Conservation (phyloP, 2,329 filamentous ascomycete species). For the Aspergillus tamarii region DNA sequence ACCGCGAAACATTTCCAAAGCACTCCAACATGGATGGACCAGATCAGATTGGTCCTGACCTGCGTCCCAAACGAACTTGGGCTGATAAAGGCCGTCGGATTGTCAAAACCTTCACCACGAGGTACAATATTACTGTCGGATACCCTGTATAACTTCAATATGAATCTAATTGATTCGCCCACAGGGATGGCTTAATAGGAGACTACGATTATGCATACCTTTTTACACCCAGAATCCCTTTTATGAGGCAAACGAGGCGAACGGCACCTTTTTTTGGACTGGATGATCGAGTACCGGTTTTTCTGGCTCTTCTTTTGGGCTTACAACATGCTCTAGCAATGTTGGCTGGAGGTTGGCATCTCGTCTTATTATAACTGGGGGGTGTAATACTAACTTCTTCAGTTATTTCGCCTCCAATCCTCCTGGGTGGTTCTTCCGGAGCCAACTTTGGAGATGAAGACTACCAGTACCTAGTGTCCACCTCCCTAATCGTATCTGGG, state of each 20-base stretch:
- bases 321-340: slow-evolving; percentile 72
- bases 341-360: slow-evolving; percentile 53
- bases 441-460: slow-evolving; percentile 60
- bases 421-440: slow-evolving; percentile 58
- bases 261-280: slow-evolving; percentile 72
- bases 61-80: slow-evolving; percentile 40
- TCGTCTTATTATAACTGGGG: not conserved
- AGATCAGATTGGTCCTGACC: slow-evolving; percentile 49
- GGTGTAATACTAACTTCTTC: slow-evolving; percentile 21
- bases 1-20: not conserved
- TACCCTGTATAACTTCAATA: not conserved
- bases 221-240: slow-evolving; percentile 80
- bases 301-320: slow-evolving; percentile 68
- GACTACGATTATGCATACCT: slow-evolving; percentile 89
- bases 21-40: slow-evolving; percentile 38
- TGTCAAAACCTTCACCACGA: slow-evolving; percentile 46
- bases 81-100: slow-evolving; percentile 39
- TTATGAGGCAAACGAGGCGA: slow-evolving; percentile 66
- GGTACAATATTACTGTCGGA: slow-evolving; percentile 27
- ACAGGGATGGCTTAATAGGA: slow-evolving; percentile 74
- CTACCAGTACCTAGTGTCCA: slow-evolving; percentile 69
- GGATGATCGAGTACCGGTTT: slow-evolving; percentile 67
- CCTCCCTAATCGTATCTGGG: slow-evolving; percentile 69
- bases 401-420: slow-evolving; percentile 67
- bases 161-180: not conserved